phyloP scores from a whole-genome alignment of 2,329 filamentous ascomycete species.

The Fusarium sororula region DNA sequence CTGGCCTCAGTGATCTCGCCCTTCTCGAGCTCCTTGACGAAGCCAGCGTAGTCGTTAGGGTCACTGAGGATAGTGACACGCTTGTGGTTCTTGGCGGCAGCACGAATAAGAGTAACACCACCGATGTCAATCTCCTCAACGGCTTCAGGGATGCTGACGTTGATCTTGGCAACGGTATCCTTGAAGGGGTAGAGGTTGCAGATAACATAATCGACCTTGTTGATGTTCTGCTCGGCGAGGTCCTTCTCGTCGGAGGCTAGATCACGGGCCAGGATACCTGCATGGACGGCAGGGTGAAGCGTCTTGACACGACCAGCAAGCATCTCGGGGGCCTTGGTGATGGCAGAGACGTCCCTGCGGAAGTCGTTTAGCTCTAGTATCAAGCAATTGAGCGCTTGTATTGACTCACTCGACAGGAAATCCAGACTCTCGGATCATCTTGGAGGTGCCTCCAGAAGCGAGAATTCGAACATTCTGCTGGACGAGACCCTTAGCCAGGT shows the following conservation, averaged over 20 bases:
- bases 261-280: constrained; percentile 91
- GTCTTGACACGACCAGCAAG: constrained; percentile 88
- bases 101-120: constrained; percentile 94
- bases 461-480: constrained; percentile 91
- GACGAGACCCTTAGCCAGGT: constrained; percentile 89
- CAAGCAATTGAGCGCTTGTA: not conserved
- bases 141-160: constrained; percentile 94
- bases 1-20: constrained; percentile 87
- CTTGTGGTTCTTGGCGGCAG: constrained; percentile 96
- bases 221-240: constrained; percentile 91
- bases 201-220: constrained; percentile 94
- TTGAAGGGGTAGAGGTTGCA: constrained; percentile 99
- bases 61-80: constrained; percentile 96
- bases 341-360: constrained; percentile 90
- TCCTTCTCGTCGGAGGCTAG: constrained; percentile 97
- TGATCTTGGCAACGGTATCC: constrained; percentile 95
- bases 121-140: constrained; percentile 99
- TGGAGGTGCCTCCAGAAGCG: constrained; percentile 93
- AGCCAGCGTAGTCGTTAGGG: constrained; percentile 91
- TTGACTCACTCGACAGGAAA: constrained; percentile 87
- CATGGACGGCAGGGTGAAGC: constrained; percentile 91
- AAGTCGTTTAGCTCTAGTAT: constrained; percentile 12
- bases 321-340: constrained; percentile 98
- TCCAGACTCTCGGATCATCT: constrained; percentile 95
- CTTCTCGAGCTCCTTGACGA: constrained; percentile 87